Percentiles rank a stretch among this genome's conserved stretches.
Conservation (phyloP, 2,329 filamentous ascomycete species). For the Colletotrichum sp. region DNA sequence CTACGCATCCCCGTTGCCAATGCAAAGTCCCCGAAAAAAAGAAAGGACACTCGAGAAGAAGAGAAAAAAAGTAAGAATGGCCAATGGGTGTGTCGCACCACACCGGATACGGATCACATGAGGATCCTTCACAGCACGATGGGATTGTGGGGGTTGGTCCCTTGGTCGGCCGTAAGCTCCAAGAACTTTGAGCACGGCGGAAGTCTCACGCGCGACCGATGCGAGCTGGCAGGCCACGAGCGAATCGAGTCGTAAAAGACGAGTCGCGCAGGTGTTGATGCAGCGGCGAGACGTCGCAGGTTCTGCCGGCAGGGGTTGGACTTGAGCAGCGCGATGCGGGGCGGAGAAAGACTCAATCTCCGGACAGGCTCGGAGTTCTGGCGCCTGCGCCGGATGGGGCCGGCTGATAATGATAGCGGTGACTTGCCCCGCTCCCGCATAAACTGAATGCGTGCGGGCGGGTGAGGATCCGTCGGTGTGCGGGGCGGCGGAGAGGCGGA, state of each 20-base stretch:
- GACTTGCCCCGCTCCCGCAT: not conserved
- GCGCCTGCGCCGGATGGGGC: not conserved
- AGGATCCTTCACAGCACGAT: not conserved
- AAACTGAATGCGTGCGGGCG: conserved; percentile 3
- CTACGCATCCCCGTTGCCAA: not conserved
- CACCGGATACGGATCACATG: not conserved
- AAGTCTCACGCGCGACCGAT: conserved; percentile 1
- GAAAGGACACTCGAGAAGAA: not conserved
- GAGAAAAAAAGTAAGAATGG: not conserved
- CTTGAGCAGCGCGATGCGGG: conserved; percentile 18
- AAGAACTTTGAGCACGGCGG: conserved; percentile 16
- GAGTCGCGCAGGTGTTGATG: not conserved
- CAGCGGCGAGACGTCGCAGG: conserved; percentile 3
- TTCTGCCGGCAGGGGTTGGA: conserved; percentile 13
- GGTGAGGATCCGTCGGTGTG: conserved; percentile 1
- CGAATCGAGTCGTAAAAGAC: conserved; percentile 19
- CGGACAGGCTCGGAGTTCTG: conserved; percentile 14
- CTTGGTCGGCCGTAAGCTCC: conserved; percentile 4
- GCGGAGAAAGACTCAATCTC: not conserved
- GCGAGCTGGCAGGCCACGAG: conserved; percentile 8
- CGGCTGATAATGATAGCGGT: not conserved
- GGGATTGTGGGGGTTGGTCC: not conserved
- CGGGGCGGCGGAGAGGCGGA: not conserved
- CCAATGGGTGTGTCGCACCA: not conserved
- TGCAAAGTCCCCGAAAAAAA: not conserved